Conservation (phyloP, 352 stramenopile species). For the Phytophthora constricta region DNA sequence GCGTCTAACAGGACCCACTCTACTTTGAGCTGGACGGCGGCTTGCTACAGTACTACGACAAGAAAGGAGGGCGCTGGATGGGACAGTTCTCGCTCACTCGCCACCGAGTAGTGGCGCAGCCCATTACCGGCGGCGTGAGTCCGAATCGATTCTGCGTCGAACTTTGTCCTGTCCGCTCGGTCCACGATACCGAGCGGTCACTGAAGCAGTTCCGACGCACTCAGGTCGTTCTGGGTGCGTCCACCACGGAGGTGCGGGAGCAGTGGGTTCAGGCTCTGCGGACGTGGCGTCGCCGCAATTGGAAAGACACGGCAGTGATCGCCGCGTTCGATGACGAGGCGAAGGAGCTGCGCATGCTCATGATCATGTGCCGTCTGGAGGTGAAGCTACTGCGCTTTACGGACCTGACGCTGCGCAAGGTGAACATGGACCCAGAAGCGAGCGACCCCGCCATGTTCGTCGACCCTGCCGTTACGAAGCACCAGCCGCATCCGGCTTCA, state of each 20-base stretch:
- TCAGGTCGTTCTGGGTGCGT: slow-evolving; percentile 66
- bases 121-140: slow-evolving; percentile 47
- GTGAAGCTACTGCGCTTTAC: slow-evolving; percentile 61
- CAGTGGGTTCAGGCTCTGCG: slow-evolving; percentile 76
- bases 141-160: slow-evolving; percentile 80
- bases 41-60: slow-evolving; percentile 77
- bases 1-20: slow-evolving; percentile 80
- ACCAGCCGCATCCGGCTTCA: slow-evolving; percentile 21
- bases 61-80: slow-evolving; percentile 73
- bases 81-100: slow-evolving; percentile 78
- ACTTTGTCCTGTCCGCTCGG: slow-evolving; percentile 72
- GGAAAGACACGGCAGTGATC: slow-evolving; percentile 73
- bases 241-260: slow-evolving; percentile 47
- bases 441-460: slow-evolving; percentile 23
- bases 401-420: slow-evolving; percentile 58
- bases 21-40: slow-evolving; percentile 81
- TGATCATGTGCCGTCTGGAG: slow-evolving; percentile 73
- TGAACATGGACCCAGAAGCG: slow-evolving; percentile 21
- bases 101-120: slow-evolving; percentile 62
- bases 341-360: slow-evolving; percentile 68
- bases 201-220: slow-evolving; percentile 66
- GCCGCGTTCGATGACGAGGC: slow-evolving; percentile 68
- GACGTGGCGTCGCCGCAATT: slow-evolving; percentile 81
- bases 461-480: slow-evolving; percentile 18
- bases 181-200: slow-evolving; percentile 78